Conservation (phyloP, 306 rosid genomes). For the Inga oerstediana region DNA sequence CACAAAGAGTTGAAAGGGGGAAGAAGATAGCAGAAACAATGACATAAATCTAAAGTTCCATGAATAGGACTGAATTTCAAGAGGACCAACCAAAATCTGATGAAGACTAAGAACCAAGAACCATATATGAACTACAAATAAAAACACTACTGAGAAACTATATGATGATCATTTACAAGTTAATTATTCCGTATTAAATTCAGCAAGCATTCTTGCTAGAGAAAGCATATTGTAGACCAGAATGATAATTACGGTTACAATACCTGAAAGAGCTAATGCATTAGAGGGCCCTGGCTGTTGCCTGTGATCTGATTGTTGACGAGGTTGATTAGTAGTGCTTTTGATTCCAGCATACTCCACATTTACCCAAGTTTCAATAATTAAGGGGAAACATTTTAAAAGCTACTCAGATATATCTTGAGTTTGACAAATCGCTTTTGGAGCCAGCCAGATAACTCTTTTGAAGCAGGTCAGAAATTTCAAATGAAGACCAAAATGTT, state of each 20-base stretch:
- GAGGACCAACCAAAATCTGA: background rate
- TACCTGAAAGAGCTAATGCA: slow-evolving; percentile 84
- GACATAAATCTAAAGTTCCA: background rate
- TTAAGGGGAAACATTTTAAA: background rate
- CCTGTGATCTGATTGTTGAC: slow-evolving; percentile 37
- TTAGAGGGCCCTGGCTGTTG: slow-evolving; percentile 58
- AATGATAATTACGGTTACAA: background rate
- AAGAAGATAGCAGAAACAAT: background rate
- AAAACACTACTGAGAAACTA: background rate
- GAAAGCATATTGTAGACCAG: background rate
- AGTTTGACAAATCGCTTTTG: background rate
- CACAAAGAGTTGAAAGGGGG: background rate
- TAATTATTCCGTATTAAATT: background rate
- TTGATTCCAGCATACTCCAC: slow-evolving; percentile 75
- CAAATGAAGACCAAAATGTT: background rate
- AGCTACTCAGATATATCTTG: background rate
- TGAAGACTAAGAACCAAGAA: slow-evolving; percentile 3
- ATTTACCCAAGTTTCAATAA: slow-evolving; percentile 48
- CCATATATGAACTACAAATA: background rate
- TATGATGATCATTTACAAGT: background rate
- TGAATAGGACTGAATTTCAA: background rate
- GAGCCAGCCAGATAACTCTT: background rate
- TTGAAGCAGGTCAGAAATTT: background rate
- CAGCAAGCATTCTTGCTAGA: background rate
- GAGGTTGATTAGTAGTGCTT: slow-evolving; percentile 48